Evolutionary conservation across 331 rosid species (phyloP), one percentile per base, ranked within the genome.

Genomic region (Acacia pycnantha): DNA sequence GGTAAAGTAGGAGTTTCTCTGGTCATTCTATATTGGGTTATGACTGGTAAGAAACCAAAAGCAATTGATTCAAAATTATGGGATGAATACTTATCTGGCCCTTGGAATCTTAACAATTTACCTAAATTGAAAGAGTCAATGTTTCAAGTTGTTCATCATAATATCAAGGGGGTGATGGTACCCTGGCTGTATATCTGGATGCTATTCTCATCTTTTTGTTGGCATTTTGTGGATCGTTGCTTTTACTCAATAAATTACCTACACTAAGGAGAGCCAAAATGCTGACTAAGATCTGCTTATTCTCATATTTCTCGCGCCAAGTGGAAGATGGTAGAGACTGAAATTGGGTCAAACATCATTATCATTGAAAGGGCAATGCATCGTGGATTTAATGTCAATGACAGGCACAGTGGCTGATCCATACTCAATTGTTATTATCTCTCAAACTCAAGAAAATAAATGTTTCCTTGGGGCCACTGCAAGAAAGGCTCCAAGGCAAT

Each of bases 181-280:
- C 99, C 99, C 53, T 95, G 99, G 99, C 87, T 95, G 69, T 95
- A 95, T 84, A 92, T 95, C 73, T 98, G 99, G 84, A 95, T 93
- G 99, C 88, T 91, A 69, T 95, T 95, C 88, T 95, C 99, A 35
- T 94, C 99, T 48, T 93, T 95, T 88, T 95, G 99, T 87, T 95
- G 98, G 99, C 99, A 95, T 88, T 93, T 95, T 85, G 99, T 93
- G 88, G 99, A 95, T 83, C 99, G 93, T 87, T 95, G 98, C 84
- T 90, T 95, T 79, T 95, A 95, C 87, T 95, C 99, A 5, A 95
- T 95, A 95, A 95, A 95, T 88, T 95, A 95, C 85, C 88, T 89
- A 10, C 99, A 95, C 96, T 95, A 27, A 27, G 29, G 29, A 27
- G 1, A 27, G 1, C 29, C 29, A 27, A 1, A n/a, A n/a, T n/a